phyloP scores from a whole-genome alignment of 2,329 filamentous ascomycete species.

The Phoma sp. region DNA sequence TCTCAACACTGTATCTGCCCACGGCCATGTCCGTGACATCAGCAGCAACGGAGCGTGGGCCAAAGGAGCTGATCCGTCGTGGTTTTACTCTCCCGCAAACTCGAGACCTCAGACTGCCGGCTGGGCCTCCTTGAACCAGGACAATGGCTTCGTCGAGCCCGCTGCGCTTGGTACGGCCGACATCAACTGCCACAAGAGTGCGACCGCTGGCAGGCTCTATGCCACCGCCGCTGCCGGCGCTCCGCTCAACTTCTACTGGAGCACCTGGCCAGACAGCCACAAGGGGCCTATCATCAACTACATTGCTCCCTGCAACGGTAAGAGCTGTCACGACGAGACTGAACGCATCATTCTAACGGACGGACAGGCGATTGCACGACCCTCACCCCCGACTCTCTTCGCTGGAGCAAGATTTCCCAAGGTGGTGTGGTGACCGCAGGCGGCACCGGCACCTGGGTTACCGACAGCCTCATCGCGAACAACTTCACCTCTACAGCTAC shows the following conservation, averaged over 20 bases:
- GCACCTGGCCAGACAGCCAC: conserved; percentile 45
- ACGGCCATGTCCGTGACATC: conserved; percentile 41
- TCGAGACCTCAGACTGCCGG: conserved; percentile 39
- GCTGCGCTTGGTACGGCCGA: conserved; percentile 32
- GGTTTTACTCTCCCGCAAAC: conserved; percentile 38
- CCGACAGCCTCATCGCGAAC: conserved; percentile 49
- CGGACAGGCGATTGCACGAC: conserved; percentile 41
- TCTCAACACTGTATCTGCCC: conserved; percentile 33
- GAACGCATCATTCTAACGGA: not conserved
- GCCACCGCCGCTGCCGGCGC: conserved; percentile 45
- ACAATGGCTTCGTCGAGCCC: conserved; percentile 47
- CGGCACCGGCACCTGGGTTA: conserved; percentile 39
- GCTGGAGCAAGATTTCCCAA: conserved; percentile 46
- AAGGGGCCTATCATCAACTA: conserved; percentile 50
- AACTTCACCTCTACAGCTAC: conserved; percentile 55
- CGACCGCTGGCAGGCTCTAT: conserved; percentile 42
- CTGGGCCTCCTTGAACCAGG: conserved; percentile 47
- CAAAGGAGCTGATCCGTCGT: conserved; percentile 41
- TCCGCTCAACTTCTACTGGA: conserved; percentile 45
- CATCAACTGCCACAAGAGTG: conserved; percentile 51
- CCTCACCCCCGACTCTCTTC: conserved; percentile 29
- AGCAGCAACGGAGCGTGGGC: conserved; percentile 31
- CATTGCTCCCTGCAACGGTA: conserved; percentile 46
- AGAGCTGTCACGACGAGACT: not conserved
- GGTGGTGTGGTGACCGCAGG: conserved; percentile 33